Evolutionary conservation across 1,139 yeast species (phyloP), one percentile per base, ranked within the genome.

Genomic region (Taphrina sp.): DNA sequence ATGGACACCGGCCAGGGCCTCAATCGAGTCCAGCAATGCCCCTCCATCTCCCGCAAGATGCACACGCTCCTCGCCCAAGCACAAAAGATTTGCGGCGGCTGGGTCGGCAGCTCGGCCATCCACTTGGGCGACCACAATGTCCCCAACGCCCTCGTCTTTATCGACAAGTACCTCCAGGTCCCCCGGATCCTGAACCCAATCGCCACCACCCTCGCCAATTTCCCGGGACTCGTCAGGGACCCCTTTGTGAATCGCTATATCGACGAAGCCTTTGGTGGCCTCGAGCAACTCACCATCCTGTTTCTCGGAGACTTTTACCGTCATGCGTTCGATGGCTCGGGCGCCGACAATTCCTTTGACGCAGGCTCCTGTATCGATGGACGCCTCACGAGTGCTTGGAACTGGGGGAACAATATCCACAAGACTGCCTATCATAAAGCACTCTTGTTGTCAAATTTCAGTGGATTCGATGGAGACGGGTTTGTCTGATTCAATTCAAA

Each of bases 291-390:
- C 57, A 75, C 79, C 63, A 69, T 76, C 60, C 71, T 75, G 4
- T 80, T 83, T 43, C 68, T 83, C 46, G 76, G 79, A 49, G 89
- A 83, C 65, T 84, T 84, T 60, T 84, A 81, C 70, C 77, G 81
- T 44, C 87, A 82, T 65, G 88, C 85, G 62, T 84, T 83, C 67
- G 89, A 83, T 65, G 77, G 63, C 1, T 80, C 85, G 5, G 92
- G 92, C 41, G 88, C 88, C 5, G 87, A 83, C 64, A 83, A 84
- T 67, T 83, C 81, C 66, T 83, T 80, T 66, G 83, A 83, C 74
- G 85, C 88, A 23, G 92, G 92, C 1, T 79, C 85, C 1, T 83
- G 92, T 69, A 83, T 83, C 58, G 92, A 83, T 66, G 92, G 90
- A 20, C 75, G 90, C 53, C 70, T 84, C 52, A 83, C 92, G 0